phyloP scores from a whole-genome alignment of 1,284 basidiomycete species.

The Austroboletus novae-zelandiae region DNA sequence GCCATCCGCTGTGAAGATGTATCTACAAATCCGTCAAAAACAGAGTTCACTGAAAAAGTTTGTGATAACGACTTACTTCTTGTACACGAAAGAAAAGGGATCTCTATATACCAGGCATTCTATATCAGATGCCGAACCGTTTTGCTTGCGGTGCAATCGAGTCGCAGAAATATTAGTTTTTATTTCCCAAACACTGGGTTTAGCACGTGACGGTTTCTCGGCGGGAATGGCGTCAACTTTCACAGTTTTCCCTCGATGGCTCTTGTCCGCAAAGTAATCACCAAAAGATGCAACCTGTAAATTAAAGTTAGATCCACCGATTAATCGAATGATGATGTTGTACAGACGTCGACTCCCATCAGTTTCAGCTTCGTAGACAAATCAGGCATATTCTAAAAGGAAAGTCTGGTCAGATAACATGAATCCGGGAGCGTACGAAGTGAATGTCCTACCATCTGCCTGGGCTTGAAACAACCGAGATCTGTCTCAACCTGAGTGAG shows the following conservation, averaged over 20 bases:
- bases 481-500: constrained; percentile 51
- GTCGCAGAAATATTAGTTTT: background rate
- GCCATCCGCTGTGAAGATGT: constrained; percentile 75
- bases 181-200: constrained; percentile 12
- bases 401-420: constrained; percentile 12
- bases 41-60: background rate
- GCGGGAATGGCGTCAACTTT: constrained; percentile 2
- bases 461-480: constrained; percentile 44
- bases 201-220: background rate
- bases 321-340: background rate
- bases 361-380: constrained; percentile 66
- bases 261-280: constrained; percentile 69
- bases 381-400: constrained; percentile 49
- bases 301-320: constrained; percentile 3
- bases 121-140: constrained; percentile 38
- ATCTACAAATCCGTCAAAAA: constrained; percentile 26
- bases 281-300: constrained; percentile 68
- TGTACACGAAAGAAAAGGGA: constrained; percentile 69
- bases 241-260: constrained; percentile 1
- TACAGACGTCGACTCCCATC: constrained; percentile 67
- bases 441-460: constrained; percentile 46
- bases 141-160: constrained; percentile 20
- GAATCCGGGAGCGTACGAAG: constrained; percentile 26
- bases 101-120: constrained; percentile 71
- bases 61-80: constrained; percentile 46